phyloP scores from a whole-genome alignment of 345 rosid genomes.

The Crucihimalaya himalaica region DNA sequence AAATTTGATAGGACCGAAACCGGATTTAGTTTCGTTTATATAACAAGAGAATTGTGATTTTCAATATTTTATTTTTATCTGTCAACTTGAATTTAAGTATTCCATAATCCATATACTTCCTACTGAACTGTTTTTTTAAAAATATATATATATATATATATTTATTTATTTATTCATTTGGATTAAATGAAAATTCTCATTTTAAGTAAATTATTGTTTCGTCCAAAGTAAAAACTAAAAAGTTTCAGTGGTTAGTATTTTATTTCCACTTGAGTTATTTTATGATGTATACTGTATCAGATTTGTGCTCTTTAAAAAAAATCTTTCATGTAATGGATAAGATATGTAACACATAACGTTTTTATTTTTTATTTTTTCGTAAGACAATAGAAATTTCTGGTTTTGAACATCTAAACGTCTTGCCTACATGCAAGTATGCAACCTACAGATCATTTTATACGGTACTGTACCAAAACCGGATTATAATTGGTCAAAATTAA shows the following conservation, averaged over 20 bases:
- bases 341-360: background rate
- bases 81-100: background rate
- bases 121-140: background rate
- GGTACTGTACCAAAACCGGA: background rate
- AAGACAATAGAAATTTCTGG: too few species aligned
- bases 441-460: background rate
- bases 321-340: background rate
- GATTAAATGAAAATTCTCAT: background rate
- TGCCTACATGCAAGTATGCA: background rate
- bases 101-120: background rate
- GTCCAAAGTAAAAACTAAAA: background rate
- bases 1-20: background rate
- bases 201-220: background rate
- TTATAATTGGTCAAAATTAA: background rate
- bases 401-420: background rate
- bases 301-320: background rate
- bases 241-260: background rate
- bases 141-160: too few species aligned
- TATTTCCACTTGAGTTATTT: background rate
- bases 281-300: background rate
- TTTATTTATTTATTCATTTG: background rate
- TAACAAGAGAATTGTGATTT: background rate
- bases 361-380: background rate
- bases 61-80: background rate
- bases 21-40: too few species aligned